Evolutionary conservation across 345 rosid genomes (phyloP).

Genomic region (Bruguiera gymnorhiza): DNA sequence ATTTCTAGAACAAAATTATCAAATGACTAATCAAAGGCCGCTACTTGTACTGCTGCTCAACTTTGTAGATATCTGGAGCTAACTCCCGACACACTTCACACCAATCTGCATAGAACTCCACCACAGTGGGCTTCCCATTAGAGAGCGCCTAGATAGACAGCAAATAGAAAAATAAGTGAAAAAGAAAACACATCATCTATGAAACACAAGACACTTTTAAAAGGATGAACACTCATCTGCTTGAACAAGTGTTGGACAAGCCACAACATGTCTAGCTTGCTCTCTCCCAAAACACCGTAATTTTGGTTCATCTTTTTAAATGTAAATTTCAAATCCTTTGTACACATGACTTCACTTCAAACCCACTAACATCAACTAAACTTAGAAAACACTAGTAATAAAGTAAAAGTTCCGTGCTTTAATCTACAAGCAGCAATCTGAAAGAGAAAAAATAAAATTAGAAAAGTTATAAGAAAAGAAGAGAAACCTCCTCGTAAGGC

Average conservation of each 20-base stretch:
- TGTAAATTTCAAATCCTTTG: too few relatives aligned
- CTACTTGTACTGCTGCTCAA: conserved; percentile 90
- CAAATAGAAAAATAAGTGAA: not conserved
- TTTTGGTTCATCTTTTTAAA: too few relatives aligned
- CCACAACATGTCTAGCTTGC: too few relatives aligned
- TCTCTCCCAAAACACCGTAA: too few relatives aligned
- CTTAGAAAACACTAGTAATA: too few relatives aligned
- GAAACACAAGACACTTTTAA: too few relatives aligned
- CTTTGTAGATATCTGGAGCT: conserved; percentile 90
- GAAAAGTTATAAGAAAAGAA: not conserved
- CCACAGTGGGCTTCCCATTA: conserved; percentile 93
- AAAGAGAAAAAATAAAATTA: not conserved
- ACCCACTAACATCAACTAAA: too few relatives aligned
- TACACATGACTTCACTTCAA: too few relatives aligned
- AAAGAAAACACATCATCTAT: not conserved
- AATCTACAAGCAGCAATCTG: not conserved
- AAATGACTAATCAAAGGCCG: not conserved
- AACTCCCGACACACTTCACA: conserved; percentile 92
- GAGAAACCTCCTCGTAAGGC: conserved; percentile 64
- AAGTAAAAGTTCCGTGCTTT: not conserved
- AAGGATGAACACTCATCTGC: too few relatives aligned
- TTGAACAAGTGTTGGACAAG: too few relatives aligned
- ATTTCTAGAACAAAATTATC: not conserved
- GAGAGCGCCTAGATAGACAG: conserved; percentile 59
- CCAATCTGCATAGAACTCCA: conserved; percentile 98